Evolutionary conservation across 2,329 filamentous ascomycete genomes (phyloP), one percentile per base, ranked within the genome.

Genomic region (Colletotrichum limetticola): DNA sequence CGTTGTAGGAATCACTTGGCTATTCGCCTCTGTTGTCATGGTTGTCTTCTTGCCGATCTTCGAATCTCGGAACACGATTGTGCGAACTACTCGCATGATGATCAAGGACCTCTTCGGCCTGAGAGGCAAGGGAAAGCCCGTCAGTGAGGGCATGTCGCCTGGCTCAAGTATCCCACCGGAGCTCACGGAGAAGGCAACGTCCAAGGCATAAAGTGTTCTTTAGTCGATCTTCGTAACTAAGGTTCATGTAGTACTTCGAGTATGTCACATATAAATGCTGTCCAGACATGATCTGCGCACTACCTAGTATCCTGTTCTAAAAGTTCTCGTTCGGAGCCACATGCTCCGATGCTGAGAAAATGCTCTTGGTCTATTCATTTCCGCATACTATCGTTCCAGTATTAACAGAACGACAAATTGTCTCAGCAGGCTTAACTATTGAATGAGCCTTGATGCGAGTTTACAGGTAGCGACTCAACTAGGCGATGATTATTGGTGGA

Each of bases 1-100:
- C 9, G 85, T 89, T 2, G 89, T 93, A 1, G 91, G 91, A 0
- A 92, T 95, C 35, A 82, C 93, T 2, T 95, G 93, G 93, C 84
- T 95, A 67, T 93, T 94, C 78, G 68, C 65, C 9, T 75, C 72
- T 4, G 63, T 68, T 30, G 53, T 74, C 12, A 75, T 75, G 68
- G 72, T 74, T 5, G 66, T 75, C 5, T 69, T 74, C 46, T 42
- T 75, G 8, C 72, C 74, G 3, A 46, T 75, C 8, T 73, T 72
- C 8, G 74, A 75, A 32, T 75, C 74, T 16, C 63, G 74, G 19
- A 66, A 32, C 9, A 75, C 74, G 1, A 68, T 75, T 4, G 35
- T 74, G 1, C 66, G 69, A 4, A 75, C 74, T 0, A 69, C 68
- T 1, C 55, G 62, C 3, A 68, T 74, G 72, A 75, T 75, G 69